Percentiles rank a stretch among this genome's conserved stretches.
Conservation (phyloP, 2,329 filamentous ascomycete species). For the Aureobasidium vineae region DNA sequence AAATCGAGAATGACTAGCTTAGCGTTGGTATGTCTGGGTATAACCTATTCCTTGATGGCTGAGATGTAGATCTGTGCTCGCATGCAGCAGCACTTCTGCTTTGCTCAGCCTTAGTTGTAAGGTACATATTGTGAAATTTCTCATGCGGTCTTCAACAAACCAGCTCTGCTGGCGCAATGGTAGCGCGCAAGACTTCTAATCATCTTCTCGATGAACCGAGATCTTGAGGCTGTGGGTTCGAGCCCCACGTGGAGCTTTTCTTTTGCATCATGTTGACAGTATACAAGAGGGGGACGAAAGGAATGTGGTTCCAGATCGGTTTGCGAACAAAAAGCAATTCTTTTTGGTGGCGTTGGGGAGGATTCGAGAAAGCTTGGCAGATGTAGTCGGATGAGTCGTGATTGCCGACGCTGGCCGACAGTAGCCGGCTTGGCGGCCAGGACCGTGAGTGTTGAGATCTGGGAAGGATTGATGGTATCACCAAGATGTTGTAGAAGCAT, state of each 20-base stretch:
- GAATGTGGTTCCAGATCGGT: neutral
- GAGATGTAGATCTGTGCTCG: too few species aligned
- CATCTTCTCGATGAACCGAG: neutral
- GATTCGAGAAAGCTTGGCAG: neutral
- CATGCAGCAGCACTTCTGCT: too few species aligned
- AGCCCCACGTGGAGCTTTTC: conserved; percentile 12
- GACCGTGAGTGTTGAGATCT: neutral
- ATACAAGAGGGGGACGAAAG: neutral
- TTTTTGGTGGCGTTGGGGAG: neutral
- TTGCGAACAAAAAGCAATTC: neutral
- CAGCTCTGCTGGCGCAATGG: conserved; percentile 30
- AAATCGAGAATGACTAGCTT: too few species aligned
- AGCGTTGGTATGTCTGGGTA: too few species aligned
- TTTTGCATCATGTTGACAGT: neutral
- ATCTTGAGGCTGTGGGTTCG: conserved; percentile 31
- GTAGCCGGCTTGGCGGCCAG: neutral
- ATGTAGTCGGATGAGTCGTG: neutral
- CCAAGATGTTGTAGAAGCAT: too few species aligned
- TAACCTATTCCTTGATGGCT: too few species aligned
- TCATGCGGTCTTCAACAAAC: neutral
- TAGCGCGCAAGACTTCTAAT: conserved; percentile 32
- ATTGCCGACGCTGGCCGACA: neutral
- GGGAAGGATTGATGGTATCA: neutral
- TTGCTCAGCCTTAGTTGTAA: neutral
- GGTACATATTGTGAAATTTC: neutral